phyloP scores from a whole-genome alignment of 441 rosid genomes.

The Aleurites moluccanus region DNA sequence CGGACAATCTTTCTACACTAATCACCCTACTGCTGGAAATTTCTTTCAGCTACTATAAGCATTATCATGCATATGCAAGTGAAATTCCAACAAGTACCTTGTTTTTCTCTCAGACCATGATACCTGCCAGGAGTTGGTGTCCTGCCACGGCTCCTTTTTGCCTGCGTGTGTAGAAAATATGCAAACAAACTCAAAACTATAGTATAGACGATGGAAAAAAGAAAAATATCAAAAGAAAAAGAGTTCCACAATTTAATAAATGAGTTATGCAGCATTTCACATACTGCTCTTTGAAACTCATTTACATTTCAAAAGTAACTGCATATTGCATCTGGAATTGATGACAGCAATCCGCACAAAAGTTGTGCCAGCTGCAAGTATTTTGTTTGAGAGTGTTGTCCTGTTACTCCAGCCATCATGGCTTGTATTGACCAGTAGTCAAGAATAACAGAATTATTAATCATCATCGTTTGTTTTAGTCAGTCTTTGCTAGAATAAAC shows the following conservation, averaged over 20 bases:
- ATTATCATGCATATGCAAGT: background rate
- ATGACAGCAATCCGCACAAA: conserved; percentile 5
- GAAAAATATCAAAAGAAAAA: background rate
- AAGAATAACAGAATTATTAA: background rate
- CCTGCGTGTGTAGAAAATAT: conserved; percentile 41
- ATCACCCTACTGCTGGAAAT: background rate
- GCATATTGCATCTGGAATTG: conserved; percentile 10
- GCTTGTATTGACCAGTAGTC: conserved; percentile 4
- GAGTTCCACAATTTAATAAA: background rate
- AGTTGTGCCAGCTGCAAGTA: background rate
- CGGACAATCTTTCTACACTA: background rate
- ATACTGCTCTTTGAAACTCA: conserved; percentile 3
- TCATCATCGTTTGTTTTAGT: conserved; percentile 1
- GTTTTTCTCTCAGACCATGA: conserved; percentile 60
- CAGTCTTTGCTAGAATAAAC: conserved; percentile 12
- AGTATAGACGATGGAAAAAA: background rate
- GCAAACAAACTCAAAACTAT: background rate
- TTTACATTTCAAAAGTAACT: conserved; percentile 11
- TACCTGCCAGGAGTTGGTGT: conserved; percentile 91
- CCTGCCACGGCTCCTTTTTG: conserved; percentile 72
- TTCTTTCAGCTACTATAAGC: conserved; percentile 1
- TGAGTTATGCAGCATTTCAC: background rate
- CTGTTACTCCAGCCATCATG: conserved; percentile 9
- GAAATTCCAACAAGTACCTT: conserved; percentile 32
- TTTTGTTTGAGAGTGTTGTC: background rate